A percentile compares a stretch with the other conserved stretches of the same genome.
phyloP scores from a whole-genome alignment of 2,329 filamentous ascomycete genomes.

The Orbilia blumenaviensis region DNA sequence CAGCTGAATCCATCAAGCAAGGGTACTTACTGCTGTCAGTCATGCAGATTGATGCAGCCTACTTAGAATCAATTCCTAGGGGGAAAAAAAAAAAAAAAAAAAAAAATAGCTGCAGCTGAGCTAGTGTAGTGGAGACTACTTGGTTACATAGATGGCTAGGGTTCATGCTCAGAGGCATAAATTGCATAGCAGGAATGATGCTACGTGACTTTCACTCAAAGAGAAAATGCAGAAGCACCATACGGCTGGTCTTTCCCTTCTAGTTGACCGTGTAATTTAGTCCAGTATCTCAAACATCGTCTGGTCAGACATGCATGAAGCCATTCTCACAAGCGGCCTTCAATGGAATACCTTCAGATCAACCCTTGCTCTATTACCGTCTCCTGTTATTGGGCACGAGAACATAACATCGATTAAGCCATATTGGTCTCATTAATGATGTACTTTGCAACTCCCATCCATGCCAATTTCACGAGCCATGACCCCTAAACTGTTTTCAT shows the following conservation, averaged over 20 bases:
- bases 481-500: neutral
- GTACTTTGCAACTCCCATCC: neutral
- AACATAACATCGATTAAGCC: neutral
- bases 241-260: neutral
- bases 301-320: conserved; percentile 11
- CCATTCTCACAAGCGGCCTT: neutral
- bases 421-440: neutral
- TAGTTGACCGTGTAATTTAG: neutral
- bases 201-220: neutral
- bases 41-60: neutral
- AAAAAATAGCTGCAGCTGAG: neutral
- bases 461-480: neutral
- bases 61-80: neutral
- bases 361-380: neutral
- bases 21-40: neutral
- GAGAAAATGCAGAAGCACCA: neutral
- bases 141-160: too few relatives aligned
- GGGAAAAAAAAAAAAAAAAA: too few relatives aligned
- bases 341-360: neutral
- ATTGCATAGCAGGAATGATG: neutral
- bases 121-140: neutral
- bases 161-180: neutral
- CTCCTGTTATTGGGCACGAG: neutral
- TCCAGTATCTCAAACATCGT: too few relatives aligned
- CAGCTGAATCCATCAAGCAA: neutral